These are phyloP conservation scores for Schizochytrium sp. DNA, from an alignment of 108 stramenopile genomes.

Conservation along the genomic window DNA sequence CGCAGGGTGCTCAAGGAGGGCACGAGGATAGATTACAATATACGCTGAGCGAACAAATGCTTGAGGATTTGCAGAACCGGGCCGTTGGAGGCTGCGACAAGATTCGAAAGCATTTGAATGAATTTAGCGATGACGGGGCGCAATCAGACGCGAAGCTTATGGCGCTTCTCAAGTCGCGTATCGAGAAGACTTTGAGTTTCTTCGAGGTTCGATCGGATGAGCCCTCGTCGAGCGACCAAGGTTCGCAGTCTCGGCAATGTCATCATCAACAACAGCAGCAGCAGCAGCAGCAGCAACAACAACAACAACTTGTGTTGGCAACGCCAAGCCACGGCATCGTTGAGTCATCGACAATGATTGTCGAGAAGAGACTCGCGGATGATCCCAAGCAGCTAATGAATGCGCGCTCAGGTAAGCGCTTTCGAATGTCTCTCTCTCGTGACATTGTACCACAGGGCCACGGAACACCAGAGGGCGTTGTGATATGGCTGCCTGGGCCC, in stretches of 20 bases:
- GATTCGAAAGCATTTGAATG: not conserved
- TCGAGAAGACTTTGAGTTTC: not conserved
- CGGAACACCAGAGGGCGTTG: not conserved
- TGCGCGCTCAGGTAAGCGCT: not conserved
- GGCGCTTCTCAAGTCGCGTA: not conserved
- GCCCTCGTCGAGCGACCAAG: not conserved
- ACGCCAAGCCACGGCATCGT: not conserved
- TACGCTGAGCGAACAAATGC: not conserved
- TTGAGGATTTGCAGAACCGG: not conserved
- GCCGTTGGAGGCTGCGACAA: not conserved
- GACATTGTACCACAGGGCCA: not conserved
- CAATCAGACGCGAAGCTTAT: not conserved
- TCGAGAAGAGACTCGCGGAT: not conserved
- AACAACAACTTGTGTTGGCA: not conserved
- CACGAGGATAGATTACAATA: not conserved
- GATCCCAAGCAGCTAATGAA: not conserved
- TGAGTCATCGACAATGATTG: not conserved
- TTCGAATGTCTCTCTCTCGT: not conserved
- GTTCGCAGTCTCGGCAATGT: not conserved
- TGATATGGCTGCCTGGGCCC: not conserved
- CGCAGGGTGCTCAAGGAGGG: not conserved
- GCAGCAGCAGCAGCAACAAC: not conserved
- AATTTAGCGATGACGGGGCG: not conserved
- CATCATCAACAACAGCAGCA: not conserved
- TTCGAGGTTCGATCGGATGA: not conserved